Percentiles rank a stretch among this genome's conserved stretches.
Evolutionary conservation across 208 protist genomes (phyloP).

Genomic region (Wallacemonas collosoma): DNA sequence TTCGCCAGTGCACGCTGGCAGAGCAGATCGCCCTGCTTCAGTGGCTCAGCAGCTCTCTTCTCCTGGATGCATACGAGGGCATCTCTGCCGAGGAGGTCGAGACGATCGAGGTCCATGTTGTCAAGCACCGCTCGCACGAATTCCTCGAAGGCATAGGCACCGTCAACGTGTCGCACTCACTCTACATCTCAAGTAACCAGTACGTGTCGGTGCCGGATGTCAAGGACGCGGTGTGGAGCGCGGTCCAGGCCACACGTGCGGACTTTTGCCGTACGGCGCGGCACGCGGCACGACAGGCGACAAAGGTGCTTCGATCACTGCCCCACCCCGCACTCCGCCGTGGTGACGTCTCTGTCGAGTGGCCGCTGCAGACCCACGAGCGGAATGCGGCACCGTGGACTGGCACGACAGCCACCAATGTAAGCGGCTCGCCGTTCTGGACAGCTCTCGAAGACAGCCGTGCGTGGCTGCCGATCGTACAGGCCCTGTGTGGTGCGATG

Average conservation of each 20-base stretch:
- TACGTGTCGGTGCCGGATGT: slow-evolving; percentile 50
- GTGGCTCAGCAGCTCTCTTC: slow-evolving; percentile 73
- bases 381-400: neutral
- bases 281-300: slow-evolving; percentile 17
- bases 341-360: slow-evolving; percentile 56
- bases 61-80: slow-evolving; percentile 60
- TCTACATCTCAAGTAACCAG: slow-evolving; percentile 58
- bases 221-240: slow-evolving; percentile 24
- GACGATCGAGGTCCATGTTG: slow-evolving; percentile 59
- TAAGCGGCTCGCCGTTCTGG: neutral
- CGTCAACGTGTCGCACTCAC: slow-evolving; percentile 44
- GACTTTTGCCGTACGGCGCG: slow-evolving; percentile 21
- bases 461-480: neutral
- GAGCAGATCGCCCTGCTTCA: slow-evolving; percentile 66
- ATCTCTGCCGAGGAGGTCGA: slow-evolving; percentile 27
- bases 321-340: slow-evolving; percentile 52
- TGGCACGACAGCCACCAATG: neutral
- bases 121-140: slow-evolving; percentile 59
- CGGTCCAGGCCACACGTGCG: slow-evolving; percentile 29
- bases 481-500: neutral
- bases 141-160: slow-evolving; percentile 33
- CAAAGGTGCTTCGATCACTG: slow-evolving; percentile 38
- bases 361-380: slow-evolving; percentile 27
- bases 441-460: slow-evolving; percentile 6
- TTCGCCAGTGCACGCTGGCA: slow-evolving; percentile 37